A percentile compares a stretch with the other conserved stretches of the same genome.
These are phyloP conservation scores for Gaeumannomyces sp. DNA, from an alignment of 2,329 filamentous ascomycete species.

Conservation along the genomic window DNA sequence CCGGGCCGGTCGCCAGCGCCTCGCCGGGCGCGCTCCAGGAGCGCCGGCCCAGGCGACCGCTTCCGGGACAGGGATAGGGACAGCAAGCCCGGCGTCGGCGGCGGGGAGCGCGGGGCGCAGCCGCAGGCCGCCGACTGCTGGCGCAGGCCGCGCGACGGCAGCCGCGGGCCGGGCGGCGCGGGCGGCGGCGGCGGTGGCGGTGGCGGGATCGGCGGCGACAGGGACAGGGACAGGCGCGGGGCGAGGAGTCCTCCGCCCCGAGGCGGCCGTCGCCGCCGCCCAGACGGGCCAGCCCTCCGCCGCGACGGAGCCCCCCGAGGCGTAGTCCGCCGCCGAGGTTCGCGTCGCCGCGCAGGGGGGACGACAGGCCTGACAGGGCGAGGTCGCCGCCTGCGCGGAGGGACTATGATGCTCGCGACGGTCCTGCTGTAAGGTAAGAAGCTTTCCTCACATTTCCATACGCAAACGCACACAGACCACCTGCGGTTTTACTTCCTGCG, in stretches of 20 bases:
- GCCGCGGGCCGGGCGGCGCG: slow-evolving; percentile 21
- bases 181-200: background rate
- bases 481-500: slow-evolving; percentile 13
- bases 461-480: background rate
- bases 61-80: slow-evolving; percentile 31
- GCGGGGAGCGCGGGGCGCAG: background rate
- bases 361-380: slow-evolving; percentile 26
- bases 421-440: slow-evolving; percentile 20
- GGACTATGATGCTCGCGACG: slow-evolving; percentile 32
- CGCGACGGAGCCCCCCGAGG: slow-evolving; percentile 27
- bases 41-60: slow-evolving; percentile 26
- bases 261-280: slow-evolving; percentile 19
- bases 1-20: slow-evolving; percentile 30
- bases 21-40: slow-evolving; percentile 33
- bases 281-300: slow-evolving; percentile 21
- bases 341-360: slow-evolving; percentile 33
- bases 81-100: slow-evolving; percentile 12
- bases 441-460: slow-evolving; percentile 13
- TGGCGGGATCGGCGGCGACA: background rate
- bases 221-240: background rate
- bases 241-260: background rate
- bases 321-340: slow-evolving; percentile 29
- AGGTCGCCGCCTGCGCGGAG: slow-evolving; percentile 30
- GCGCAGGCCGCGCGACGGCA: slow-evolving; percentile 31
- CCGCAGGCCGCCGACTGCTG: slow-evolving; percentile 26